These are phyloP conservation scores for Lepraria neglecta DNA, from an alignment of 495 filamentous ascomycete genomes.

Conservation along the genomic window DNA sequence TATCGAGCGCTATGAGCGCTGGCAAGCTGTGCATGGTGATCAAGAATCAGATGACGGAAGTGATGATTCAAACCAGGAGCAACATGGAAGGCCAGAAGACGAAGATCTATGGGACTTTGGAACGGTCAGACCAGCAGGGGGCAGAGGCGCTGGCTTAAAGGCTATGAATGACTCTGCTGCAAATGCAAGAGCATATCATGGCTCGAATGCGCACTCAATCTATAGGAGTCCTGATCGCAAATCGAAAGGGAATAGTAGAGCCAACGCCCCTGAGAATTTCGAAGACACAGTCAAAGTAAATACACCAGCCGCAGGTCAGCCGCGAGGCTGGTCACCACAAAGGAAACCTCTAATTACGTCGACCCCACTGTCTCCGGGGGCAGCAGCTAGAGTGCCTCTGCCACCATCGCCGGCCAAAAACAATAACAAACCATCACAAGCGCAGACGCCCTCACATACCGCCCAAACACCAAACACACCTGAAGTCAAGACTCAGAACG, in stretches of 20 bases:
- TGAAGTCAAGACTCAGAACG: slow-evolving; percentile 32
- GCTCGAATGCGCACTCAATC: slow-evolving; percentile 4
- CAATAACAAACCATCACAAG: slow-evolving; percentile 35
- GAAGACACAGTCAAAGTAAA: slow-evolving; percentile 35
- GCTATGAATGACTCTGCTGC: slow-evolving; percentile 67
- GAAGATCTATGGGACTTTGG: slow-evolving; percentile 97
- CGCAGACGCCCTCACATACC: slow-evolving; percentile 42
- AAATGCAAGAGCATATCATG: slow-evolving; percentile 48
- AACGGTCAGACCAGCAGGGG: slow-evolving; percentile 68
- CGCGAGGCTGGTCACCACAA: slow-evolving; percentile 49
- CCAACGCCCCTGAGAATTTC: neutral
- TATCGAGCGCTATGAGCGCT: slow-evolving; percentile 83
- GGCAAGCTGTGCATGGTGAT: slow-evolving; percentile 61
- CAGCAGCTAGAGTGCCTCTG: slow-evolving; percentile 51
- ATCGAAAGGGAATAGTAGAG: neutral
- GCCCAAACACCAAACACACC: slow-evolving; percentile 33
- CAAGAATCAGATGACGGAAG: slow-evolving; percentile 53
- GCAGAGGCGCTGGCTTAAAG: slow-evolving; percentile 50
- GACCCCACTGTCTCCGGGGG: slow-evolving; percentile 43
- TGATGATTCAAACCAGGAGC: slow-evolving; percentile 41
- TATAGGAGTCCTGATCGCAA: slow-evolving; percentile 23
- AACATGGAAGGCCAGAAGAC: slow-evolving; percentile 41
- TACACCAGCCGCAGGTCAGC: slow-evolving; percentile 31
- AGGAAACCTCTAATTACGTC: slow-evolving; percentile 45
- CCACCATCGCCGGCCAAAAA: slow-evolving; percentile 42